Evolutionary conservation across 139 green algal species (phyloP).

Genomic region (Coccomyxa sp.): DNA sequence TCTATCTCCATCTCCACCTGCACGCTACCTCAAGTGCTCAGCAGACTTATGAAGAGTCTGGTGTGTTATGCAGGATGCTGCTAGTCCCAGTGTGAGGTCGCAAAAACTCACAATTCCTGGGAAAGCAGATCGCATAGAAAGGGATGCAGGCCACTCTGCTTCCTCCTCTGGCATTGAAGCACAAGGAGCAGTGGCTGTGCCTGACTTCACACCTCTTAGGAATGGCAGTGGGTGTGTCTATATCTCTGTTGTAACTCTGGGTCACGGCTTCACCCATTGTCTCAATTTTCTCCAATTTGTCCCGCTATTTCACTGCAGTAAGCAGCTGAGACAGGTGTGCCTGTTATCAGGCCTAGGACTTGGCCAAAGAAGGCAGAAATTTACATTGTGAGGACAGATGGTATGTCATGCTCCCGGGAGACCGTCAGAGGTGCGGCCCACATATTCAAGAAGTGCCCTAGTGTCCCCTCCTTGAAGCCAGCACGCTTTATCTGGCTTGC

Average conservation of each 20-base stretch:
- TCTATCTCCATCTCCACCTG: too few relatives aligned
- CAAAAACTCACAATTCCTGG: too few relatives aligned
- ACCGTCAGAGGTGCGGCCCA: constrained; percentile 70
- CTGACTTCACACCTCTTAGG: neutral
- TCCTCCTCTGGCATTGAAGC: too few relatives aligned
- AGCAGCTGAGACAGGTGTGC: constrained; percentile 3
- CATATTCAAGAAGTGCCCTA: too few relatives aligned
- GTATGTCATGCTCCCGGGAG: constrained; percentile 86
- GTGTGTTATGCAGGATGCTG: too few relatives aligned
- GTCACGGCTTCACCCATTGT: neutral
- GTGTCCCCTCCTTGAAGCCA: too few relatives aligned
- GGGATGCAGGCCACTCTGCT: too few relatives aligned
- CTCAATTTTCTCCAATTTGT: neutral
- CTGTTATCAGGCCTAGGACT: constrained; percentile 15
- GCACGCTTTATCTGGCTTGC: too few relatives aligned
- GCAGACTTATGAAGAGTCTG: too few relatives aligned
- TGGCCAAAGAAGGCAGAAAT: constrained; percentile 54
- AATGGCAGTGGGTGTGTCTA: neutral
- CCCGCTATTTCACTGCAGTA: neutral
- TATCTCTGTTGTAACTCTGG: neutral
- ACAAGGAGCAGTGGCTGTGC: neutral
- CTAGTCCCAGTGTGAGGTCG: too few relatives aligned
- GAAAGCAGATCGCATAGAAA: too few relatives aligned
- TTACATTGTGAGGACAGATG: constrained; percentile 90
- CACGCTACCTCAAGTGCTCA: too few relatives aligned